A percentile compares a stretch with the other conserved stretches of the same genome.
These are phyloP conservation scores for Alopecurus myosuroides DNA, from an alignment of 176 grass and related monocot species.

Conservation along the genomic window DNA sequence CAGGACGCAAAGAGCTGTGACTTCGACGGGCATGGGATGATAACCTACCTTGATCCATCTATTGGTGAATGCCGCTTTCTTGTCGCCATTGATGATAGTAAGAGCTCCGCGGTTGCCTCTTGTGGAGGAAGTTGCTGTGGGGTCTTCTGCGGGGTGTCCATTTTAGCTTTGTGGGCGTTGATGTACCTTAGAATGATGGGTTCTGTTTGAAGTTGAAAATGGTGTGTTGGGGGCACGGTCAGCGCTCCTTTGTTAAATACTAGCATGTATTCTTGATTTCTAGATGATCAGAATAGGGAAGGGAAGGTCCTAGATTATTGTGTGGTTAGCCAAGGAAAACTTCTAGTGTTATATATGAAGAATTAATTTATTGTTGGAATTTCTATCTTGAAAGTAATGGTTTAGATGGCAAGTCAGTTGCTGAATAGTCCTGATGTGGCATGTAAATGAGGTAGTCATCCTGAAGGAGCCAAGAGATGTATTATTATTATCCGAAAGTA, in stretches of 20 bases:
- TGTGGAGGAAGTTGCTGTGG: slow-evolving; percentile 19
- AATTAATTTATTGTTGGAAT: slow-evolving; percentile 5
- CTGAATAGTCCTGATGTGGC: neutral
- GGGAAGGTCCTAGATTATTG: neutral
- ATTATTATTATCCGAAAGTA: slow-evolving; percentile 10
- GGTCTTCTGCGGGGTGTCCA: slow-evolving; percentile 38
- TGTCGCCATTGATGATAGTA: slow-evolving; percentile 61
- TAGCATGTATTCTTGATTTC: slow-evolving; percentile 23
- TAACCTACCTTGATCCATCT: slow-evolving; percentile 87
- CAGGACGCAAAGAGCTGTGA: slow-evolving; percentile 79
- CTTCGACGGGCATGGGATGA: slow-evolving; percentile 72
- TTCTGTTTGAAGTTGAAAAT: slow-evolving; percentile 27
- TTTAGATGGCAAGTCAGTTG: neutral
- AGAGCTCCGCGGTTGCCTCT: slow-evolving; percentile 34
- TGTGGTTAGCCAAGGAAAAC: neutral
- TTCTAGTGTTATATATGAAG: neutral
- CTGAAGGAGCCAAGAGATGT: neutral
- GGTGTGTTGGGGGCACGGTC: slow-evolving; percentile 7
- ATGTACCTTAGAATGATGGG: slow-evolving; percentile 59
- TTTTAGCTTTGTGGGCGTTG: slow-evolving; percentile 59
- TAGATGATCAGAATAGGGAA: slow-evolving; percentile 8
- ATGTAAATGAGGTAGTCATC: neutral
- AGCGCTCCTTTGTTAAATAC: slow-evolving; percentile 4
- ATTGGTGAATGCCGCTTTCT: slow-evolving; percentile 77
- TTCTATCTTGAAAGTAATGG: neutral